Percentiles rank a stretch among this genome's conserved stretches.
These are phyloP conservation scores for Pseudomassariella vexata DNA, from an alignment of 2,329 filamentous ascomycete genomes.

Conservation along the genomic window DNA sequence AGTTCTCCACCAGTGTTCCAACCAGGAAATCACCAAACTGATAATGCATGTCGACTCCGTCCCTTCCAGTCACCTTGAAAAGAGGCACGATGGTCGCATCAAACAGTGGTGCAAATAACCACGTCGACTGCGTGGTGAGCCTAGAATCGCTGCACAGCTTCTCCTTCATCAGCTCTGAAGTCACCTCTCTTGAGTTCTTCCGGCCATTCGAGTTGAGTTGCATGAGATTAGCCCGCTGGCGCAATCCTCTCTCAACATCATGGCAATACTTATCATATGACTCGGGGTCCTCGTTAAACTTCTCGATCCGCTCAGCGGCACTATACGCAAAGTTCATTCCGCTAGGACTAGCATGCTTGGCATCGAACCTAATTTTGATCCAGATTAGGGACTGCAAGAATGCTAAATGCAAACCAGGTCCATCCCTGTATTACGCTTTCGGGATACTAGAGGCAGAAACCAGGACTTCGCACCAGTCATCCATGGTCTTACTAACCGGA, in stretches of 20 bases:
- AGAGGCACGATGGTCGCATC: background rate
- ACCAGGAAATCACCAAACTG: background rate
- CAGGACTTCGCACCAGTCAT: background rate
- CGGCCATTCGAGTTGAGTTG: conserved; percentile 1
- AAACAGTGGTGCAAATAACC: conserved; percentile 2
- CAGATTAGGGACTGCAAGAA: background rate
- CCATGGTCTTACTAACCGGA: background rate
- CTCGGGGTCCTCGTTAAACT: background rate
- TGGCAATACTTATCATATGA: background rate
- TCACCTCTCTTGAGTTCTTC: background rate
- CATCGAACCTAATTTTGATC: conserved; percentile 1
- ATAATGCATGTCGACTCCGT: background rate
- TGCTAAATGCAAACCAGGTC: too few species aligned
- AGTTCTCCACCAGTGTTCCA: conserved; percentile 3
- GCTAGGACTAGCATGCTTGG: conserved; percentile 1
- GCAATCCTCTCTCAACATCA: conserved; percentile 1
- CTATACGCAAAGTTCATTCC: background rate
- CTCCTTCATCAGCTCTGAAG: background rate
- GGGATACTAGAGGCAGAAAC: background rate
- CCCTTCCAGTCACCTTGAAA: conserved; percentile 1
- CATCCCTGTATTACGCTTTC: conserved; percentile 1
- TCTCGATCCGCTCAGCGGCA: background rate
- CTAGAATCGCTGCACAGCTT: background rate
- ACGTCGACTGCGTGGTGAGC: too few species aligned
- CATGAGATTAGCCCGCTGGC: conserved; percentile 1